Base-by-base conservation (phyloP, 148 eudicot genomes). In the Rhododendron ferrugineum region DNA sequence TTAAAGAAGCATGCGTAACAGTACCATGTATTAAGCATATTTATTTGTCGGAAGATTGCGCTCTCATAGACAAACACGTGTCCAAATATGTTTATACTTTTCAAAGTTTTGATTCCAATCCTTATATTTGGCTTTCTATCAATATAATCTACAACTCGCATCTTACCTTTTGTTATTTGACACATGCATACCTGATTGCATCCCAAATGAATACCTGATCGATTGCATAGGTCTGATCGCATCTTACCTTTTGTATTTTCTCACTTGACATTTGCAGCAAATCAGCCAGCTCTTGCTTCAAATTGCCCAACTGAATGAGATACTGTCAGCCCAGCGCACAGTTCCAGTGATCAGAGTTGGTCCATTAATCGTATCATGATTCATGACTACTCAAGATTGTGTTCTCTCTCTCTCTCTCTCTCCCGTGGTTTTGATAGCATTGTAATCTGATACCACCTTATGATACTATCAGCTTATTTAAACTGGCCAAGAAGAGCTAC, bases 261-360 rank as follows among this genome's bases (percentile, higher is more conserved):
- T 15, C 9, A 16, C 15, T 40, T 13, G 1, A 22, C 23, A 3
- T 81, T 84, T 88, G 88, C 91, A 95, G 98, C 90, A 89, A 91
- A 95, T 93, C 81, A 92, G 87, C 84, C 94, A 92, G 87, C 96
- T 93, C 34, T 23, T 91, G 87, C 85, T 88, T 72, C 96, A 92
- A 86, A 88, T 95, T 81, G 91, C 94, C 4, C 92, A 91, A 73
- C 91, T 93, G 96, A 95, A 92, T 44, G 93, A 92, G 86, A 82
- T 87, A 20, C 84, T 93, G 85, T 88, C 88, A 58, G 88, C 92
- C 73, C 87, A 91, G 42, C 85, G 91, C 81, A 91, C 89, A 87
- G 93, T 93, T 86, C 92, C 88, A 32, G 93, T 95, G 81, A 34
- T 91, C 79, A 86, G 93, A 76, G 90, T 92, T 80, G 86, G 79